Evolutionary conservation across 2,329 filamentous ascomycete genomes (phyloP).

Genomic region (Fusarium chuoi): DNA sequence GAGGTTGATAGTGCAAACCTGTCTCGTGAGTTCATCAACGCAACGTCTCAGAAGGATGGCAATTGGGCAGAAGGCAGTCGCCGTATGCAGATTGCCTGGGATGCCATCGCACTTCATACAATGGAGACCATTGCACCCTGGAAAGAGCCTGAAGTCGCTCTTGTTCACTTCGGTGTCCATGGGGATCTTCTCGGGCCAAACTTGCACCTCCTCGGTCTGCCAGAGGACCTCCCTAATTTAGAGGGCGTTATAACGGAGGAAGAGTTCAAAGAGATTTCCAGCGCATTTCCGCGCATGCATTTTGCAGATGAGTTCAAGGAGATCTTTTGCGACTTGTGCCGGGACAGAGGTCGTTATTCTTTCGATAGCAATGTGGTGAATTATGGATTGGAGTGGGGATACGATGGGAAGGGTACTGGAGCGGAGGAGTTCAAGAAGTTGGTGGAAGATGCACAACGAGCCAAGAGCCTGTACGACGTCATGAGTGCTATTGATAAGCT

Average conservation of each 20-base stretch:
- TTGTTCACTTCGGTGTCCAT: neutral
- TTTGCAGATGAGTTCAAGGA: neutral
- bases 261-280: neutral
- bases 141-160: neutral
- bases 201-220: neutral
- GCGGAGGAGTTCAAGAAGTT: accelerated
- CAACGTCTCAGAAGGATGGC: accelerated
- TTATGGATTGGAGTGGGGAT: neutral
- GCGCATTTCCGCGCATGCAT: neutral
- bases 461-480: neutral
- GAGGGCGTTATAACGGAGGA: neutral
- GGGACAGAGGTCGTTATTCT: neutral
- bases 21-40: neutral
- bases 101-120: neutral
- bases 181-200: neutral
- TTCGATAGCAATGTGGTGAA: neutral
- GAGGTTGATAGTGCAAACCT: neutral
- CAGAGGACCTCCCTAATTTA: accelerated
- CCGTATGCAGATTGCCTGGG: neutral
- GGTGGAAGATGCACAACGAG: accelerated
- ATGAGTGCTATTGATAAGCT: neutral
- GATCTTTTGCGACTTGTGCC: neutral
- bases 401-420: neutral
- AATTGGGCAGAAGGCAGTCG: neutral
- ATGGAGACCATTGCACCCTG: neutral